These are phyloP conservation scores for Coemansia sp. DNA, from an alignment of 192 early-diverging fungal genomes.

Conservation along the genomic window DNA sequence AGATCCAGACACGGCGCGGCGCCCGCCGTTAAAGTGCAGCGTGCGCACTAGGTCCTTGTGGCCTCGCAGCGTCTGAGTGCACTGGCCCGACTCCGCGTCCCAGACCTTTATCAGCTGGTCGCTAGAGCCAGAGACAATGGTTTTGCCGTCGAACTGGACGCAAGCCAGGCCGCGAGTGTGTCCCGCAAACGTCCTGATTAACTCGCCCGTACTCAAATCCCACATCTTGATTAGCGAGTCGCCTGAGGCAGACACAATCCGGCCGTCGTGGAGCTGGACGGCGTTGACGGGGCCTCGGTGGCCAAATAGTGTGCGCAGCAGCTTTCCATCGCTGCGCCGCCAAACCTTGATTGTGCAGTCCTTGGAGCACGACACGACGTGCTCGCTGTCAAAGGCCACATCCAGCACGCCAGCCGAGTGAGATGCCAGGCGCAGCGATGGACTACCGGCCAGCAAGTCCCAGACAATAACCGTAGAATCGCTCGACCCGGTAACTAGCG, in stretches of 20 bases:
- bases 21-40: constrained; percentile 75
- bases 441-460: constrained; percentile 63
- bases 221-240: constrained; percentile 83
- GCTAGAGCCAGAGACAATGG: constrained; percentile 80
- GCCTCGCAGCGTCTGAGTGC: constrained; percentile 63
- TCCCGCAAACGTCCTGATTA: constrained; percentile 76
- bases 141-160: constrained; percentile 81
- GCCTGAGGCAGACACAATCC: constrained; percentile 83
- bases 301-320: constrained; percentile 69
- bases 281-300: constrained; percentile 97
- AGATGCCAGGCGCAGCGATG: constrained; percentile 62
- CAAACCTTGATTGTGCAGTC: constrained; percentile 92
- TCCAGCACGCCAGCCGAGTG: constrained; percentile 85
- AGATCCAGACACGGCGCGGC: constrained; percentile 85
- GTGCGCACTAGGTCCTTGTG: constrained; percentile 85
- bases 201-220: constrained; percentile 71
- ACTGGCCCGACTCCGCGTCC: constrained; percentile 69
- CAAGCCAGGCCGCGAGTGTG: constrained; percentile 82
- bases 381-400: constrained; percentile 76
- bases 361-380: constrained; percentile 89
- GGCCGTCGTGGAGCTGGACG: constrained; percentile 71
- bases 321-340: constrained; percentile 65
- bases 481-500: constrained; percentile 84
- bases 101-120: constrained; percentile 85
- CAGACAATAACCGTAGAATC: constrained; percentile 87